These are phyloP conservation scores for Ustilago loliicola DNA, from an alignment of 1,284 basidiomycete species.

Conservation along the genomic window DNA sequence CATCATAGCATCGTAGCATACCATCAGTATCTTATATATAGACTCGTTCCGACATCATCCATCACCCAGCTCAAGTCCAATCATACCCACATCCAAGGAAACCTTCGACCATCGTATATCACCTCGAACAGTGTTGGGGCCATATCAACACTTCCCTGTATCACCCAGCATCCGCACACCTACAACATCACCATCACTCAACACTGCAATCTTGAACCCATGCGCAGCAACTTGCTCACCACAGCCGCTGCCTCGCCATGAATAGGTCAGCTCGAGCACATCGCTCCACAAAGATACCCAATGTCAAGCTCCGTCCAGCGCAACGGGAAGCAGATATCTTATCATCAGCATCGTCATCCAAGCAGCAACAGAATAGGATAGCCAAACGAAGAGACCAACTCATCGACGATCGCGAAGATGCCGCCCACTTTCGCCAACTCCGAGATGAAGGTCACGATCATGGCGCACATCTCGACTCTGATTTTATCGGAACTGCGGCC, in stretches of 20 bases:
- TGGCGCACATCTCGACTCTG: slow-evolving; percentile 60
- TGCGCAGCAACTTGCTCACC: neutral
- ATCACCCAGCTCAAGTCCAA: neutral
- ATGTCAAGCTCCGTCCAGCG: slow-evolving; percentile 65
- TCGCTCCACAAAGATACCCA: slow-evolving; percentile 68
- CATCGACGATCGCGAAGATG: slow-evolving; percentile 58
- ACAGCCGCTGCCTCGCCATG: slow-evolving; percentile 33
- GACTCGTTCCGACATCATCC: neutral
- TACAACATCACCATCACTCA: neutral
- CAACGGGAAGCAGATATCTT: slow-evolving; percentile 9
- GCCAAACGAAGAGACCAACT: slow-evolving; percentile 21
- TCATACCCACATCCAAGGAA: neutral
- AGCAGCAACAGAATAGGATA: slow-evolving; percentile 21
- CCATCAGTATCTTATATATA: neutral
- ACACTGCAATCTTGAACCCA: neutral
- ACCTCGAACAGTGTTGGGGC: too few relatives aligned
- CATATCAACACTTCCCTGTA: too few relatives aligned
- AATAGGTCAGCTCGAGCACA: slow-evolving; percentile 58
- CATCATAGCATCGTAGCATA: neutral
- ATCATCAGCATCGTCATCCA: slow-evolving; percentile 16
- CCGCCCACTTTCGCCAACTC: slow-evolving; percentile 54
- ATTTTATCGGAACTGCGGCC: slow-evolving; percentile 66
- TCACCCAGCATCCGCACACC: neutral
- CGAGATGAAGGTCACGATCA: slow-evolving; percentile 66
- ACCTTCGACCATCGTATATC: neutral